Base-by-base conservation (phyloP, 2,329 filamentous ascomycete species). In the Colletotrichum euphorbiae region DNA sequence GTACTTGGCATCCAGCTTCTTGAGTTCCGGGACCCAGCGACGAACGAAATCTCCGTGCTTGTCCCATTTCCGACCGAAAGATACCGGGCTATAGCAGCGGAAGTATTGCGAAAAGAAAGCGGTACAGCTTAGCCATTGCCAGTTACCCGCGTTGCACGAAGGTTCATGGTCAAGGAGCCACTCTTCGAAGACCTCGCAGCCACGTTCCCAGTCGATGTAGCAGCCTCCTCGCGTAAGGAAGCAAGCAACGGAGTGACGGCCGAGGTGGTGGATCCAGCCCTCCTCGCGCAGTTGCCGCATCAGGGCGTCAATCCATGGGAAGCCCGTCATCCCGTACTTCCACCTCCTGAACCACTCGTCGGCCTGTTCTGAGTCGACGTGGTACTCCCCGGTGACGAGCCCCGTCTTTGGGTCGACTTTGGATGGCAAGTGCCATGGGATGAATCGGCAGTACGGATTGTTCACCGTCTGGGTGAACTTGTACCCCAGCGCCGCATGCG, bases 231-330 rank as follows among this genome's bases (percentile, higher is more conserved):
- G 83, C 0, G 92, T 94, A n/a, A 94, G 82, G 75, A 94, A 94
- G 75, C 91, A 94, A 0, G 92, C 92, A 0, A 94, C 89, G n/a
- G 89, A 86, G 76, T 94, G 92, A 0, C 92, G 85, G 2, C 91
- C 92, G 0, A 94, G 83, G 75, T 94, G 92, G 75, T 94, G 91
- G 8, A 94, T 92, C 91, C 91, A 94, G 31, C 92, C 92, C 75
- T 93, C 91, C 2, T 82, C 76, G 13, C 84, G 82, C 13, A 94
- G 82, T 76, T 94, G 91, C 1, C 91, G 87, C 92, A 94, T 94
- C 45, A 94, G 82, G 0, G 91, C 91, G 74, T 94, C 92, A 72
- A 94, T 93, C 87, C 90, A 94, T 0, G 92, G 92, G 70, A 94
- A 94, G 0, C 92, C 92, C 0, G 92, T 94, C 24, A 83, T 79